Percentiles rank a stretch among this genome's conserved stretches.
These are phyloP conservation scores for Flueggea neowawraea DNA, from an alignment of 441 rosid species.

Conservation along the genomic window DNA sequence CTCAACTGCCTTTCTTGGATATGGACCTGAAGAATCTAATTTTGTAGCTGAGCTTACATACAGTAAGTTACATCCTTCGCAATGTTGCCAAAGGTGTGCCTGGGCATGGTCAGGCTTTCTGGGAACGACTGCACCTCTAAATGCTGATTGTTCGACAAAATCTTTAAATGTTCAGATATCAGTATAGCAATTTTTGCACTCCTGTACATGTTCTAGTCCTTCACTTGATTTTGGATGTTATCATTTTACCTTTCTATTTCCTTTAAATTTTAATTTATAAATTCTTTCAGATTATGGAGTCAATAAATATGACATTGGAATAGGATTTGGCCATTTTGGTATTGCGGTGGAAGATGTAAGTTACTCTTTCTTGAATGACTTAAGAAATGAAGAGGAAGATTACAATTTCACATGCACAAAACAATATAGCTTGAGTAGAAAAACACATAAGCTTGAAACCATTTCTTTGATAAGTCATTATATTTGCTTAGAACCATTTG, in stretches of 20 bases:
- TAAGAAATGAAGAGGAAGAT: too few relatives aligned
- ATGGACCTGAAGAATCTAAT: constrained; percentile 65
- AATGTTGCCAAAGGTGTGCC: background rate
- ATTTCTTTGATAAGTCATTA: too few relatives aligned
- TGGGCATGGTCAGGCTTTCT: background rate
- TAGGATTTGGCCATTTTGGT: constrained; percentile 89
- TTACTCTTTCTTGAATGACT: constrained; percentile 5
- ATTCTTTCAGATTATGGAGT: constrained; percentile 71
- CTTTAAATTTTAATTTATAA: background rate
- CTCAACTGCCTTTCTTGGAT: constrained; percentile 65
- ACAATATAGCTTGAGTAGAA: too few relatives aligned
- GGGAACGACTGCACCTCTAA: background rate
- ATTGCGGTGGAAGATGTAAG: constrained; percentile 84
- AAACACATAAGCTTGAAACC: too few relatives aligned
- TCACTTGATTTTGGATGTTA: background rate
- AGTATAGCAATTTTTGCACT: background rate
- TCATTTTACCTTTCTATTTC: background rate
- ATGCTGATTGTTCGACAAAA: background rate
- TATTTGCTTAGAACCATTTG: too few relatives aligned
- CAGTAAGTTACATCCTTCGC: constrained; percentile 23
- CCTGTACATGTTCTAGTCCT: background rate
- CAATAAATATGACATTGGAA: constrained; percentile 73
- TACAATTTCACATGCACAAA: too few relatives aligned
- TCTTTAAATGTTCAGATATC: too few relatives aligned
- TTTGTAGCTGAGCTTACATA: constrained; percentile 60